These are phyloP conservation scores for Nicotiana undulata DNA, from an alignment of 257 asterid species.

Conservation along the genomic window DNA sequence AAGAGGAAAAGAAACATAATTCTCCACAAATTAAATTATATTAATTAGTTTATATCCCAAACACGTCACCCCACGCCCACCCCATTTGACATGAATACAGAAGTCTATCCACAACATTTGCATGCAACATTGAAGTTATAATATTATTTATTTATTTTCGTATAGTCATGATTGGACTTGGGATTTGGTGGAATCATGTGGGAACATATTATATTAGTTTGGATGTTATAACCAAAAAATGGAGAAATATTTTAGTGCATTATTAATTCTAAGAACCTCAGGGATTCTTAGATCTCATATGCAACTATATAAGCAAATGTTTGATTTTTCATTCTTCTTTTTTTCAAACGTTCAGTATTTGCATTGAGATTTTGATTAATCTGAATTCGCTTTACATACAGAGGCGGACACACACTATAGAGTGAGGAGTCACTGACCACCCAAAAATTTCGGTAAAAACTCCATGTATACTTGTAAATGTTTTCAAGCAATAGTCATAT, in stretches of 20 bases:
- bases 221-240: conserved; percentile 6
- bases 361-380: no score
- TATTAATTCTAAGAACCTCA: conserved; percentile 18
- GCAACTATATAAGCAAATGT: no score
- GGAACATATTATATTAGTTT: conserved; percentile 6
- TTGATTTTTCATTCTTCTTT: no score
- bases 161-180: conserved; percentile 6
- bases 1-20: not conserved
- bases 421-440: no score
- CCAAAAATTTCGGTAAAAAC: no score
- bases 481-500: no score
- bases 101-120: not conserved
- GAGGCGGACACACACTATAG: no score
- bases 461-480: no score
- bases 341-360: no score
- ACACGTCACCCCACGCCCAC: conserved; percentile 1
- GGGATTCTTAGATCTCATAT: conserved; percentile 21
- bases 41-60: not conserved
- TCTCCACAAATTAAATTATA: not conserved
- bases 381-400: no score
- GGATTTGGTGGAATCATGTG: conserved; percentile 19
- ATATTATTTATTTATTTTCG: not conserved
- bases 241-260: conserved; percentile 14
- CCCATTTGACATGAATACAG: not conserved
- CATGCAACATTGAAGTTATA: not conserved